These are phyloP conservation scores for Pythium rhizo-oryzae DNA, from an alignment of 352 stramenopile species.

Conservation along the genomic window DNA sequence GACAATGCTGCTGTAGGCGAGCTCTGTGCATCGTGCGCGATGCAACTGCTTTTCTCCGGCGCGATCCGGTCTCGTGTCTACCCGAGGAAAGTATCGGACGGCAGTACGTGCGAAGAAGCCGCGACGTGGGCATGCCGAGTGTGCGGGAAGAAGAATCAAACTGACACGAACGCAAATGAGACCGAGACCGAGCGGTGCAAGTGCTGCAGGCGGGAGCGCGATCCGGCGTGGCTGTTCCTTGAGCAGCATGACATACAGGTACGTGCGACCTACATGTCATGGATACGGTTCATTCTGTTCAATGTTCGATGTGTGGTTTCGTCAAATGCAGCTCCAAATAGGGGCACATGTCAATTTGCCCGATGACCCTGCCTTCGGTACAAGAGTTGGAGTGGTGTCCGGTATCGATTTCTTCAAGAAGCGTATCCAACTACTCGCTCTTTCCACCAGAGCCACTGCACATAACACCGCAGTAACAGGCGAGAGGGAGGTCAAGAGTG, in stretches of 20 bases:
- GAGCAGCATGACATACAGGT: slow-evolving; percentile 11
- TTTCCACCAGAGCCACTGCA: not conserved
- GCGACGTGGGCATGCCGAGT: slow-evolving; percentile 17
- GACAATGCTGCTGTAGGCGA: not conserved
- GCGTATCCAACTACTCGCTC: slow-evolving; percentile 7
- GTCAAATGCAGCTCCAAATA: slow-evolving; percentile 4
- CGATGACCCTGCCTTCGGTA: slow-evolving; percentile 16
- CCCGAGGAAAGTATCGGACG: not conserved
- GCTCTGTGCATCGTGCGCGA: not conserved
- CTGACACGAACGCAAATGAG: not conserved
- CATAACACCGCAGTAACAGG: not conserved
- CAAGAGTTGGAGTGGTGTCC: slow-evolving; percentile 14
- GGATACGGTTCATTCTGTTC: too few relatives aligned
- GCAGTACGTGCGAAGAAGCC: not conserved
- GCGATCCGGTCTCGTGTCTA: not conserved
- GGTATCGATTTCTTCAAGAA: slow-evolving; percentile 14
- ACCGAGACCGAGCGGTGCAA: slow-evolving; percentile 4
- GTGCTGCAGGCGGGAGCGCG: slow-evolving; percentile 14
- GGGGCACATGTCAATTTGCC: slow-evolving; percentile 2
- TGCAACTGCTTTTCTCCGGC: slow-evolving; percentile 17
- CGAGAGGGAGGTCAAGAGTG: not conserved
- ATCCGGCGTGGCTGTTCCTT: slow-evolving; percentile 19
- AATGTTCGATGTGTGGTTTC: too few relatives aligned
- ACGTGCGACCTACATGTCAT: not conserved
- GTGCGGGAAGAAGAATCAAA: slow-evolving; percentile 18